Conservation (phyloP, 2,329 filamentous ascomycete species). For the Rhynchosporium agropyri region DNA sequence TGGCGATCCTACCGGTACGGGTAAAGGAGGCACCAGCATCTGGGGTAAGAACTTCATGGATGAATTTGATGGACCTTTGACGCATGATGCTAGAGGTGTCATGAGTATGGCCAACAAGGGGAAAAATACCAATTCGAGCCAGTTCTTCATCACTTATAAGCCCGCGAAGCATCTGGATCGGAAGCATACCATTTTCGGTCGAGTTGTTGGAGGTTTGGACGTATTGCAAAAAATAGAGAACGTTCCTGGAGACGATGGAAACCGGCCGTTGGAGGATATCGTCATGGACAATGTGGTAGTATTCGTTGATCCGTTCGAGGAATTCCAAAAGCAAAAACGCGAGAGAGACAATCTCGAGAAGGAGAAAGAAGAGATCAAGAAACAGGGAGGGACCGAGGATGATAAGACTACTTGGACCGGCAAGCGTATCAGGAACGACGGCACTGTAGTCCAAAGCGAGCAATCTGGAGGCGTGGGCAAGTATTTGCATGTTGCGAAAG, state of each 20-base stretch:
- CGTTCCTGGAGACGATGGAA: slow-evolving; percentile 72
- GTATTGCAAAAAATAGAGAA: slow-evolving; percentile 77
- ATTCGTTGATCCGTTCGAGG: slow-evolving; percentile 92
- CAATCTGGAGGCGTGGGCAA: slow-evolving; percentile 66
- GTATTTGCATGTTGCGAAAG: slow-evolving; percentile 68
- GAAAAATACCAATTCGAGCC: slow-evolving; percentile 93
- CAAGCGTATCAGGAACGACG: slow-evolving; percentile 76
- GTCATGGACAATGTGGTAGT: slow-evolving; percentile 81
- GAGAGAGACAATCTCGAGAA: slow-evolving; percentile 62
- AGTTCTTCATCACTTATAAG: slow-evolving; percentile 94
- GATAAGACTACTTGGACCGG: slow-evolving; percentile 95
- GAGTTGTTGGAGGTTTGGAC: slow-evolving; percentile 75
- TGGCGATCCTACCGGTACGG: slow-evolving; percentile 90
- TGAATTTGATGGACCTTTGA: slow-evolving; percentile 85
- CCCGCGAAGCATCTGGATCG: slow-evolving; percentile 82
- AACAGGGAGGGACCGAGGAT: slow-evolving; percentile 76
- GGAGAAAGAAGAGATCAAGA: slow-evolving; percentile 62
- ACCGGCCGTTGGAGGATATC: slow-evolving; percentile 77
- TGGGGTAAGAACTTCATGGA: slow-evolving; percentile 96
- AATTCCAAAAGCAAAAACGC: slow-evolving; percentile 78
- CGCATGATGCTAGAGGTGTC: slow-evolving; percentile 80
- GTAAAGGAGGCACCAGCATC: slow-evolving; percentile 83
- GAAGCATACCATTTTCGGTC: slow-evolving; percentile 97
- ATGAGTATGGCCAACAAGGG: slow-evolving; percentile 98
- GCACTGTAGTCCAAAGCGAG: slow-evolving; percentile 53